These are phyloP conservation scores for Exophiala phaeomuriformis DNA, from an alignment of 2,329 filamentous ascomycete species.

Conservation along the genomic window DNA sequence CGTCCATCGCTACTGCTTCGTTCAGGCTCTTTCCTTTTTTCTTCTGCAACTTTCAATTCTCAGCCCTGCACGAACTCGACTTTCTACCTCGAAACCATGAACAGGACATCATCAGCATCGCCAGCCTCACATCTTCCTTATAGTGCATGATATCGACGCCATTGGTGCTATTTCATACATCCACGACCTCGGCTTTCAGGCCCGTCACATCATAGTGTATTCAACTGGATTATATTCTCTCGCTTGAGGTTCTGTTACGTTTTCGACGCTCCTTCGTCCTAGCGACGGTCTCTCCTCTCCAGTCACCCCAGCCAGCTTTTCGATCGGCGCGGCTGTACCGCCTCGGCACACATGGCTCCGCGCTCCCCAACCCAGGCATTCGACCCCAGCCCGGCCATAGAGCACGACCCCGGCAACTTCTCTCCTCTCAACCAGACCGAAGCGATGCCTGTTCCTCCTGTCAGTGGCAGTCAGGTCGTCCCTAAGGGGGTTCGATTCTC, in stretches of 20 bases:
- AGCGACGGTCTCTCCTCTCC: background rate
- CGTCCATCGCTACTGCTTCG: background rate
- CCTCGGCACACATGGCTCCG: slow-evolving; percentile 18
- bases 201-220: slow-evolving; percentile 5
- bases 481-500: slow-evolving; percentile 41
- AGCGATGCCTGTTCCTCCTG: slow-evolving; percentile 1
- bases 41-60: background rate
- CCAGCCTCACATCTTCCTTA: slow-evolving; percentile 5
- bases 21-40: background rate
- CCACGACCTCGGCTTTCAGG: background rate
- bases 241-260: background rate
- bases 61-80: background rate
- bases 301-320: background rate
- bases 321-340: background rate
- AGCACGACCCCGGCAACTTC: slow-evolving; percentile 21
- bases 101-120: background rate
- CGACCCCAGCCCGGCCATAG: slow-evolving; percentile 25
- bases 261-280: background rate
- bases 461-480: slow-evolving; percentile 27
- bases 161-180: slow-evolving; percentile 1
- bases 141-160: slow-evolving; percentile 6
- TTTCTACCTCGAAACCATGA: background rate
- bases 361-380: slow-evolving; percentile 24
- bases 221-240: slow-evolving; percentile 2
- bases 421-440: slow-evolving; percentile 19